These are phyloP conservation scores for Vitis cinerea DNA, from an alignment of 164 flowering plant species.

Conservation along the genomic window DNA sequence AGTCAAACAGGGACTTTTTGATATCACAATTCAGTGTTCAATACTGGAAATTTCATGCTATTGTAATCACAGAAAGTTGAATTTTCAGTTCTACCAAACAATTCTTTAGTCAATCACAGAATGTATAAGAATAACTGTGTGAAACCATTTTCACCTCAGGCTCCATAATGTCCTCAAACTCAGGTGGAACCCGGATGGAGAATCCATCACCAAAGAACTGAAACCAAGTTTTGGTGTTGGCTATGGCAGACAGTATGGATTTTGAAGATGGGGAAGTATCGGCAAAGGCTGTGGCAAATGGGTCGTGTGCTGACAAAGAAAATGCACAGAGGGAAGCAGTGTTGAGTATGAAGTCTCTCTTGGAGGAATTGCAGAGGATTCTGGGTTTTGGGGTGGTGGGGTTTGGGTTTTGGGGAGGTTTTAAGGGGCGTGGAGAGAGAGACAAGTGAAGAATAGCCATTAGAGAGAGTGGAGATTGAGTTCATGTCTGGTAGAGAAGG, in stretches of 20 bases:
- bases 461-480: conserved; percentile 22
- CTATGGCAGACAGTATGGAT: conserved; percentile 49
- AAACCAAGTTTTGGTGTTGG: conserved; percentile 87
- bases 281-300: conserved; percentile 27
- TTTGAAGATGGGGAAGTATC: conserved; percentile 30
- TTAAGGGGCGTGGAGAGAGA: conserved; percentile 36
- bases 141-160: conserved; percentile 61
- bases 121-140: not conserved
- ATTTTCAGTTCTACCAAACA: no score
- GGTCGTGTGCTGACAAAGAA: conserved; percentile 26
- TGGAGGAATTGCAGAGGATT: conserved; percentile 22
- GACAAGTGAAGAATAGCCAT: conserved; percentile 46
- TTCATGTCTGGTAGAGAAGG: conserved; percentile 26
- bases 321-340: conserved; percentile 37
- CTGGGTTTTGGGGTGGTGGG: conserved; percentile 13
- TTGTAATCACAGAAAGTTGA: no score
- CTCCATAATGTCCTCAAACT: conserved; percentile 71
- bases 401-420: conserved; percentile 26
- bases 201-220: conserved; percentile 89
- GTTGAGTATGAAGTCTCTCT: conserved; percentile 42
- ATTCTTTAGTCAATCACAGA: not conserved
- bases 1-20: not conserved
- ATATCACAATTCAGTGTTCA: not conserved
- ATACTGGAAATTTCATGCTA: no score
- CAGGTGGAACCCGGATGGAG: conserved; percentile 83